A percentile compares a stretch with the other conserved stretches of the same genome.
Evolutionary conservation across 768 basidiomycete species (phyloP).

Genomic region (Brasilioporus rufonigricans): DNA sequence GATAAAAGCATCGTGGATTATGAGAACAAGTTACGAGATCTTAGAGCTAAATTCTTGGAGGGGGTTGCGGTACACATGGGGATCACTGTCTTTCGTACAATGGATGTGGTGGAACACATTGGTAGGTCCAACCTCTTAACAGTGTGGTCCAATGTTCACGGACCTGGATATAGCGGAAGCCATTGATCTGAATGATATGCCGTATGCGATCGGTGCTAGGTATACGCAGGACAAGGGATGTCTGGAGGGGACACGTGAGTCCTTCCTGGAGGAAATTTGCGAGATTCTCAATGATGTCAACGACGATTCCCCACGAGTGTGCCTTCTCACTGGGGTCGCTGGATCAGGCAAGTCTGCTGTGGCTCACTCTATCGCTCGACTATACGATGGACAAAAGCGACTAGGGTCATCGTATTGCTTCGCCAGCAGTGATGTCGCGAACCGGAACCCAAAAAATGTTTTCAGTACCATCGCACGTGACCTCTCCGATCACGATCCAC

Average conservation of each 20-base stretch:
- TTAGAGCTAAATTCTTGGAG: background rate
- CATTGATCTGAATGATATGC: no score
- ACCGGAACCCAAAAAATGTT: constrained; percentile 11
- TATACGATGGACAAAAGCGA: background rate
- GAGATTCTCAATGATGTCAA: background rate
- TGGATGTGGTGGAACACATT: background rate
- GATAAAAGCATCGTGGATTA: background rate
- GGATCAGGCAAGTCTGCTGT: no score
- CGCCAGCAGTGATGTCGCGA: background rate
- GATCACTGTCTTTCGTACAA: background rate
- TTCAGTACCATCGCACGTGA: constrained; percentile 20
- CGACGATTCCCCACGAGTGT: background rate
- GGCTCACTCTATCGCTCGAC: background rate
- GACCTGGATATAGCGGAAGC: background rate
- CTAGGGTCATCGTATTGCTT: constrained; percentile 12
- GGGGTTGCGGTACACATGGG: background rate
- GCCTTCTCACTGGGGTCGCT: constrained; percentile 19
- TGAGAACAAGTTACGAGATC: background rate
- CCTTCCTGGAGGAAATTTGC: background rate
- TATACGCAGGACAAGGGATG: background rate
- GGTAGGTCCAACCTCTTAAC: background rate
- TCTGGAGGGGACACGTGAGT: background rate
- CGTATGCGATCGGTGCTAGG: background rate
- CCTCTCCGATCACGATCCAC: background rate
- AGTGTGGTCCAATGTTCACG: background rate